Evolutionary conservation across 495 filamentous ascomycete species (phyloP).

Genomic region (Penicillium dipodomyicola): DNA sequence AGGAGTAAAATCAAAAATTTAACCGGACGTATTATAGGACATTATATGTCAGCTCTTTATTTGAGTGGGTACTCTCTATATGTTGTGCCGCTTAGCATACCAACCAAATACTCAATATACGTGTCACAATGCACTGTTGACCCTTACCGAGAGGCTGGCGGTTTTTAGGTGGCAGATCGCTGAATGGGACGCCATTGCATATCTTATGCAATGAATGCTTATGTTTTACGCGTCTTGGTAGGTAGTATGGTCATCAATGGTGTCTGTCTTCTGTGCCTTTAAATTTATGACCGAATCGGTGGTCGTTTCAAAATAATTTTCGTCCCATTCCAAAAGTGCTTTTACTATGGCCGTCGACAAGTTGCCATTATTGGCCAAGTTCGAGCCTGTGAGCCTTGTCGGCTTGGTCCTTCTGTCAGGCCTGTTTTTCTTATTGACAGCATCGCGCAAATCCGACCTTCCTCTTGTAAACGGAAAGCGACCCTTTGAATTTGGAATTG

Average conservation of each 20-base stretch:
- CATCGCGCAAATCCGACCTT: neutral
- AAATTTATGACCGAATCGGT: neutral
- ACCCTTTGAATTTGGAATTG: neutral
- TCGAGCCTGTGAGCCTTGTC: neutral
- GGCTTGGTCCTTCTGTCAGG: neutral
- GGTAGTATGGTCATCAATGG: neutral
- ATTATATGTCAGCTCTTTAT: no score
- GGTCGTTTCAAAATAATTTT: neutral
- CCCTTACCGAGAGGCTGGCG: no score
- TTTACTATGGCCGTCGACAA: neutral
- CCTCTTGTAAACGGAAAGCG: slow-evolving; percentile 3
- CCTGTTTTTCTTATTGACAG: neutral
- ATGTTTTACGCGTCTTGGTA: no score
- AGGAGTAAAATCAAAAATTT: no score
- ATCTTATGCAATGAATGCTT: no score
- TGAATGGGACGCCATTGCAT: no score
- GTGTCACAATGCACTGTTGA: no score
- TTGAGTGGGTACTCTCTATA: no score
- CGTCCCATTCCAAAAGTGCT: neutral
- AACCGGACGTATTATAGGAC: no score
- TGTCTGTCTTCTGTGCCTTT: neutral
- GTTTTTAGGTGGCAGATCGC: no score
- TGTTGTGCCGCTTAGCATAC: no score
- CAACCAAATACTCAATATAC: no score
- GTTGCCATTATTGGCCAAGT: neutral